phyloP scores from a whole-genome alignment of 495 filamentous ascomycete genomes.

The Geopyxis carbonaria region DNA sequence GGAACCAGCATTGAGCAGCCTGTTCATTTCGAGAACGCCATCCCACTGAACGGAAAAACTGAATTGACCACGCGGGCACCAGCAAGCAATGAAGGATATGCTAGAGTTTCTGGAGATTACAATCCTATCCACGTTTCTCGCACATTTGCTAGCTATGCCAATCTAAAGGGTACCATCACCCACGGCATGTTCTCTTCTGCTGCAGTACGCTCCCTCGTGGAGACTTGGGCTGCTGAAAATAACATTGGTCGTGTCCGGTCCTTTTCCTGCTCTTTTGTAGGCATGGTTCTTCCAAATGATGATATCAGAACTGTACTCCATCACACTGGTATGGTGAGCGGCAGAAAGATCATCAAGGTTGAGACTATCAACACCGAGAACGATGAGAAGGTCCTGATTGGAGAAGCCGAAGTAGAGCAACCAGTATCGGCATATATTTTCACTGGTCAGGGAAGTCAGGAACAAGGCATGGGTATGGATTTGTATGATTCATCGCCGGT shows the following conservation, averaged over 20 bases:
- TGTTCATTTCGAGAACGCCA: slow-evolving; percentile 90
- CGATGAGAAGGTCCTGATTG: slow-evolving; percentile 84
- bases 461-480: slow-evolving; percentile 99
- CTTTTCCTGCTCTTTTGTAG: slow-evolving; percentile 85
- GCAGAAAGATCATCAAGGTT: slow-evolving; percentile 97
- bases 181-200: slow-evolving; percentile 99
- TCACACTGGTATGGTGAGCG: slow-evolving; percentile 93
- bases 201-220: slow-evolving; percentile 90
- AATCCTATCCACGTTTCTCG: slow-evolving; percentile 98
- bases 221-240: slow-evolving; percentile 98
- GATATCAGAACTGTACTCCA: slow-evolving; percentile 83
- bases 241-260: slow-evolving; percentile 92
- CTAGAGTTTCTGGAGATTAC: slow-evolving; percentile 91
- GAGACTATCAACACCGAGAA: slow-evolving; percentile 85
- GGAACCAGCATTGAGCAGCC: slow-evolving; percentile 91
- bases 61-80: slow-evolving; percentile 73
- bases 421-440: slow-evolving; percentile 96
- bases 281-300: slow-evolving; percentile 96
- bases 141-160: slow-evolving; percentile 88
- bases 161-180: slow-evolving; percentile 87
- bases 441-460: slow-evolving; percentile 93
- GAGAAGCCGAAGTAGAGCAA: slow-evolving; percentile 95
- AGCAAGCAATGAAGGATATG: slow-evolving; percentile 95
- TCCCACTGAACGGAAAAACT: slow-evolving; percentile 84
- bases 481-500: slow-evolving; percentile 83